Base-by-base conservation (phyloP, 2,329 filamentous ascomycete genomes). In the Hymenoscyphus occultus region DNA sequence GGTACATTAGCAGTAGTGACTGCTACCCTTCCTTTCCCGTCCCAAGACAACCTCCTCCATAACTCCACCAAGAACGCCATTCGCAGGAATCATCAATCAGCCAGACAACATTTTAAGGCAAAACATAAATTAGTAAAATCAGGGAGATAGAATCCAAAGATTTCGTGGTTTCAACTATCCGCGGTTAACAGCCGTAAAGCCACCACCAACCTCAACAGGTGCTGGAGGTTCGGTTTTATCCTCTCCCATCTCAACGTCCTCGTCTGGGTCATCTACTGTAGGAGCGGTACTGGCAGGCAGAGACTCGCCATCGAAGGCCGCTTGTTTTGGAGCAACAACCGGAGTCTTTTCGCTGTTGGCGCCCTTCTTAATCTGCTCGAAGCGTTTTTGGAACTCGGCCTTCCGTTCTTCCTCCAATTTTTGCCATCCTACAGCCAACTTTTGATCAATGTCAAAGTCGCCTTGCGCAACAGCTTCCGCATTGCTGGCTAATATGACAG, bases 211-310 rank as follows among this genome's bases (percentile, higher is more conserved):
- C n/a, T 57, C 56, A 60, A 28, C 54, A 62, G 39, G 39, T 60
- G 45, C 57, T 48, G 54, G 68, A 61, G n/a, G 64, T 66, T 68
- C 68, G 61, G 77, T 74, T 22, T 74, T 74, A 56, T 76, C 76
- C 39, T 78, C 77, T 63, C 74, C 76, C 60, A 75, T 75, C 48
- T 75, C 73, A 9, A 73, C 69, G 66, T 75, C 75, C 32, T 73
- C 71, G 58, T 64, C 61, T 35, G 62, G 39, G 5, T 75, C 72
- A n/a, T 65, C 68, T 16, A 67, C 70, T 19, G 65, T 67, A 32
- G 71, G 68, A 59, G 32, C 63, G 45, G 69, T 66, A 59, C 56
- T 68, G n/a, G 57, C 64, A 39, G 48, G 39, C 6, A 51, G 64
- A 56, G 28, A 60, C 42, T 68, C 69, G 32, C 56, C 70, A 61